A percentile compares a stretch with the other conserved stretches of the same genome.
Conservation (phyloP, 495 filamentous ascomycete genomes). For the Beverwykella pulmonaria region DNA sequence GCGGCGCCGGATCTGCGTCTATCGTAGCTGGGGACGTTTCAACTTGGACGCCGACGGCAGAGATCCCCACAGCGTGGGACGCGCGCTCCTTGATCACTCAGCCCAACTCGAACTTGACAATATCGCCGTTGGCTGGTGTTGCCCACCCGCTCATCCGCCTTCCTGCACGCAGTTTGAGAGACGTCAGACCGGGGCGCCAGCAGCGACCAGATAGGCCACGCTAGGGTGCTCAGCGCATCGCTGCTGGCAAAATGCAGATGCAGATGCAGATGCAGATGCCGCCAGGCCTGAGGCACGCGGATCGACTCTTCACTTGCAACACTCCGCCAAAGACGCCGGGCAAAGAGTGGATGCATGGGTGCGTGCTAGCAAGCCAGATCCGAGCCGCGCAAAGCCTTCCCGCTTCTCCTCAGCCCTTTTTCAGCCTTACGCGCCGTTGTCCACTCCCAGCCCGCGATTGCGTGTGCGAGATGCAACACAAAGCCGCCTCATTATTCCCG, state of each 20-base stretch:
- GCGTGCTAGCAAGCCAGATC: background rate
- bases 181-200: constrained; percentile 24
- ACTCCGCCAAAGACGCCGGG: constrained; percentile 7
- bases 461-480: too few species aligned
- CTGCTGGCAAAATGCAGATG: constrained; percentile 9
- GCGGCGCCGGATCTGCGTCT: background rate
- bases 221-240: constrained; percentile 14
- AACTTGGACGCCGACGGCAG: constrained; percentile 5
- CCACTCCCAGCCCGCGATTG: background rate
- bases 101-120: constrained; percentile 11
- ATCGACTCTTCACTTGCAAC: background rate
- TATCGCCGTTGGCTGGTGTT: constrained; percentile 8
- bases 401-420: background rate
- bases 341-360: background rate
- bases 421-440: background rate
- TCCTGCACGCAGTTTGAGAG: constrained; percentile 13
- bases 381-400: background rate
- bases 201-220: constrained; percentile 2
- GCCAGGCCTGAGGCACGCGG: constrained; percentile 10
- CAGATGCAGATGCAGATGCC: background rate
- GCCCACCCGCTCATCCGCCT: constrained; percentile 10
- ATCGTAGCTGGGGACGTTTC: background rate
- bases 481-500: too few species aligned
- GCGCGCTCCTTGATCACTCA: constrained; percentile 18
- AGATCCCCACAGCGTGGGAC: constrained; percentile 13